Conservation (phyloP, 192 early-diverging fungal genomes). For the Coemansia sp. region DNA sequence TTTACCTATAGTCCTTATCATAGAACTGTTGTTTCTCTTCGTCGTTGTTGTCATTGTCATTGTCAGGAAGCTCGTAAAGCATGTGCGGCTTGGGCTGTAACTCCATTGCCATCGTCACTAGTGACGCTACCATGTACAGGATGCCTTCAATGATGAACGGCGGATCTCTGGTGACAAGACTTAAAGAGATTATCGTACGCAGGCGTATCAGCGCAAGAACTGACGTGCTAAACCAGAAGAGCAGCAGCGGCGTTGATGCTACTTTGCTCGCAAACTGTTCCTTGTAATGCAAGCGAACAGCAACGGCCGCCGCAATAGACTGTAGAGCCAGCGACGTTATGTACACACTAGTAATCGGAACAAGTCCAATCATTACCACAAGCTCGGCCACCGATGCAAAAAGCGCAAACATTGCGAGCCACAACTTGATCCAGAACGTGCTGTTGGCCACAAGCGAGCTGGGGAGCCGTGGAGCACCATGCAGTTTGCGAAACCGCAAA, state of each 20-base stretch:
- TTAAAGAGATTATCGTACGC: conserved; percentile 31
- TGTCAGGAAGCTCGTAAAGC: conserved; percentile 25
- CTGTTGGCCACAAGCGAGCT: conserved; percentile 18
- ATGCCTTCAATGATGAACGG: conserved; percentile 18
- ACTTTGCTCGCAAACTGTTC: conserved; percentile 43
- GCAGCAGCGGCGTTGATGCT: conserved; percentile 42
- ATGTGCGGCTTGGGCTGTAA: conserved; percentile 35
- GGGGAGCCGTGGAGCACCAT: conserved; percentile 5
- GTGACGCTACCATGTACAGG: conserved; percentile 26
- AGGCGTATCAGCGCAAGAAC: conserved; percentile 37
- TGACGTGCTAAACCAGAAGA: conserved; percentile 50
- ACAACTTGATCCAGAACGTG: conserved; percentile 31
- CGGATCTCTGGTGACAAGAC: conserved; percentile 5
- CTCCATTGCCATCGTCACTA: conserved; percentile 36
- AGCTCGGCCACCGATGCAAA: conserved; percentile 33
- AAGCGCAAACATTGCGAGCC: conserved; percentile 16
- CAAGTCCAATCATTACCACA: conserved; percentile 2
- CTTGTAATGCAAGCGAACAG: conserved; percentile 33
- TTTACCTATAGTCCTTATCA: background rate
- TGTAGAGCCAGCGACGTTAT: conserved; percentile 33
- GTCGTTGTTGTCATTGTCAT: conserved; percentile 19
- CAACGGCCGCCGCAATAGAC: conserved; percentile 25
- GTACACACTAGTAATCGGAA: conserved; percentile 13
- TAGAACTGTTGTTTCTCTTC: background rate
- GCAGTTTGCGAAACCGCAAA: conserved; percentile 16